Percentiles rank a stretch among this genome's conserved stretches.
phyloP scores from a whole-genome alignment of 768 basidiomycete genomes.

The Mycena epipterygia region DNA sequence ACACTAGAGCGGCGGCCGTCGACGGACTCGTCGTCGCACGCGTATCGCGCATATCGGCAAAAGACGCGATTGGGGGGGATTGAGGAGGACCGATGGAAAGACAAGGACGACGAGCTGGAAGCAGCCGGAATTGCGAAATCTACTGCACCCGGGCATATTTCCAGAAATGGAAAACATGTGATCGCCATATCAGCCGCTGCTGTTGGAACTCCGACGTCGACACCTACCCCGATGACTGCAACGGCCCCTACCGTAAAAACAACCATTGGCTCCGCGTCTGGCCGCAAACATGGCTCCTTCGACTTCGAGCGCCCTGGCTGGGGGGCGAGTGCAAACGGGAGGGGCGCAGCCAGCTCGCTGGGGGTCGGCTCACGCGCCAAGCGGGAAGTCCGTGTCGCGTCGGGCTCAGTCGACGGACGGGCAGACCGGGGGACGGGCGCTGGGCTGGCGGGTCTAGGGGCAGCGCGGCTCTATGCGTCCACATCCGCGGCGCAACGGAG shows the following conservation, averaged over 20 bases:
- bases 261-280: conserved; percentile 13
- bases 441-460: conserved; percentile 35
- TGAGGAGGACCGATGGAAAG: conserved; percentile 26
- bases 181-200: conserved; percentile 5
- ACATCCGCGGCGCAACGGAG: conserved; percentile 32
- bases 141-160: not conserved
- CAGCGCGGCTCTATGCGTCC: conserved; percentile 31
- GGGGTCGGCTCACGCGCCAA: conserved; percentile 49
- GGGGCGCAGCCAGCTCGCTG: conserved; percentile 51
- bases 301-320: conserved; percentile 81
- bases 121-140: not conserved
- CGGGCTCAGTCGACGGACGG: conserved; percentile 21
- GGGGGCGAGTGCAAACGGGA: conserved; percentile 60
- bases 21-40: conserved; percentile 27
- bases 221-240: conserved; percentile 9
- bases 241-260: conserved; percentile 8
- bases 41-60: conserved; percentile 21
- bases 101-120: not conserved
- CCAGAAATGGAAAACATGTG: conserved; percentile 6
- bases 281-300: conserved; percentile 75
- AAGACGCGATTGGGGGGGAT: conserved; percentile 25
- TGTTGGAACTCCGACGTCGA: conserved; percentile 16
- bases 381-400: conserved; percentile 40
- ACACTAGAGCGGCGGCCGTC: conserved; percentile 31
- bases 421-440: conserved; percentile 8